A percentile compares a stretch with the other conserved stretches of the same genome.
phyloP scores from a whole-genome alignment of 2,329 filamentous ascomycete genomes.

The Clarireedia hainanense region DNA sequence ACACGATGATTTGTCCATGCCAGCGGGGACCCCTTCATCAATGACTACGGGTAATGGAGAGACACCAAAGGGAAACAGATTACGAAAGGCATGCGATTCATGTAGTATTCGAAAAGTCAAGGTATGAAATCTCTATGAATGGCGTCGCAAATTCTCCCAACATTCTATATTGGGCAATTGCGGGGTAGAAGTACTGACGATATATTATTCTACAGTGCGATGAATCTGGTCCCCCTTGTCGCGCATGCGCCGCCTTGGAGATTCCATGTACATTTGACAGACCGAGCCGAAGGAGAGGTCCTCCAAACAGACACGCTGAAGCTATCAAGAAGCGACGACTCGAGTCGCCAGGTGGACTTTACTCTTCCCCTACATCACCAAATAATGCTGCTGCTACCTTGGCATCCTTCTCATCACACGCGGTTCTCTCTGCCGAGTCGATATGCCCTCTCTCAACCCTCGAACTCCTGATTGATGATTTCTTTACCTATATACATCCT shows the following conservation, averaged over 20 bases:
- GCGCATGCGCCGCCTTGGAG: slow-evolving; percentile 55
- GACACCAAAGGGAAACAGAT: slow-evolving; percentile 28
- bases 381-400: slow-evolving; percentile 28
- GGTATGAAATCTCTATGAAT: slow-evolving; percentile 27
- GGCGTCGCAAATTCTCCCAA: not conserved
- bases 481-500: slow-evolving; percentile 76
- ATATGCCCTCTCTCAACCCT: slow-evolving; percentile 65
- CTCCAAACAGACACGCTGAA: slow-evolving; percentile 59
- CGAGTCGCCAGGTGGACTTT: slow-evolving; percentile 17
- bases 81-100: slow-evolving; percentile 45
- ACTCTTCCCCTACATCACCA: slow-evolving; percentile 26
- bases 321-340: slow-evolving; percentile 55
- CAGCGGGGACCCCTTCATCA: slow-evolving; percentile 11
- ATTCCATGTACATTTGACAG: slow-evolving; percentile 61
- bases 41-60: slow-evolving; percentile 14
- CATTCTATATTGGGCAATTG: not conserved
- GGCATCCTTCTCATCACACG: slow-evolving; percentile 27
- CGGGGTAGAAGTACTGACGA: slow-evolving; percentile 9
- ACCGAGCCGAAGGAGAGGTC: slow-evolving; percentile 54
- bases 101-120: slow-evolving; percentile 46
- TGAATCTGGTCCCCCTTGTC: slow-evolving; percentile 57
- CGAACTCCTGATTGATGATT: slow-evolving; percentile 67
- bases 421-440: slow-evolving; percentile 52
- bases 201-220: slow-evolving; percentile 43
- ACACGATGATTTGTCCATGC: slow-evolving; percentile 10